Base-by-base conservation (phyloP, 805 yeast genomes). In the Cyberlindnera saturnus region DNA sequence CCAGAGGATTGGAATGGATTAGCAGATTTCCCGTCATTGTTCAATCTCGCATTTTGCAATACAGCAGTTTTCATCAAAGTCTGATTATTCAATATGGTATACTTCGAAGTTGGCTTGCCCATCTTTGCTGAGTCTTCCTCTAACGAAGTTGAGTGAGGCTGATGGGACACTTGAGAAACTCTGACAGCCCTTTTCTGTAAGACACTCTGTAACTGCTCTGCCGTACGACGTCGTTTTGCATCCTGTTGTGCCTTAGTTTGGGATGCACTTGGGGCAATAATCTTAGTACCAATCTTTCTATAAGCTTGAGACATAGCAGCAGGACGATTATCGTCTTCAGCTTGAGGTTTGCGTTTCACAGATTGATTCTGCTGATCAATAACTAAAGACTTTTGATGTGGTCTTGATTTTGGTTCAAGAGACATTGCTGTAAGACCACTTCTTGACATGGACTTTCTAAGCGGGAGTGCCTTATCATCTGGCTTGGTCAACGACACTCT, bases 51-150 rank as follows among this genome's bases (percentile, higher is more conserved):
- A 44, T 61, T 58, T 32, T 64, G 66, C 20, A 59, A 29, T 8
- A 63, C 56, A 0, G 69, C 63, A 2, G 63, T 54, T 46, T 60
- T 66, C 63, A 64, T 57, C 39, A 65, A 52, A 4, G 51, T 53
- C 32, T 53, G 56, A 16, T 52, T 46, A 26, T 32, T 50, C 19
- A 57, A 41, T n/a, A 36, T 34, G 6, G 48, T 38, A 34, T 40
- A 46, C 40, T 49, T 49, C 11, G 43, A 42, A 18, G 39, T 37
- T 32, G 40, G 41, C 34, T 50, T 56, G 34, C 36, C 34, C 8
- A 32, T 15, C 37, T 42, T 34, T 29, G 41, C 7, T 10, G 42
- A 19, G 13, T 40, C 50, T 8, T 36, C 41, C 34, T 47, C 43
- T 2, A 34, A 18, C 4, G 41, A 32, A 16, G 28, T 10, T 2